These are phyloP conservation scores for Schoenoplectus tabernaemontani DNA, from an alignment of 202 grass and related monocot species.

Conservation along the genomic window DNA sequence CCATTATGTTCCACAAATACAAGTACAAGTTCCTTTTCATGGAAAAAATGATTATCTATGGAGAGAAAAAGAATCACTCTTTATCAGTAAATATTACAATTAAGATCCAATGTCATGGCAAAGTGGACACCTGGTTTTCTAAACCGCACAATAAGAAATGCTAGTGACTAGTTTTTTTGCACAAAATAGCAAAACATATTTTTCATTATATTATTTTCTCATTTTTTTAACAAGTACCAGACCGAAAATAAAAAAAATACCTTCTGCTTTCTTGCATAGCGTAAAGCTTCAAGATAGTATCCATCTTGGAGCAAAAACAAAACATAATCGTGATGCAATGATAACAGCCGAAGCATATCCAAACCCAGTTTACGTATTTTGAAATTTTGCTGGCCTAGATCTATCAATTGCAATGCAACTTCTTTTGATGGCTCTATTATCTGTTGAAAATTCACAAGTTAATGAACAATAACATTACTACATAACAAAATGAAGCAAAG, in stretches of 20 bases:
- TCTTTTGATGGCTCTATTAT: conserved; percentile 91
- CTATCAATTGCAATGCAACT: conserved; percentile 75
- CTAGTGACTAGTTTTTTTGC: background rate
- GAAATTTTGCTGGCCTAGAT: conserved; percentile 43
- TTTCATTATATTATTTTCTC: background rate
- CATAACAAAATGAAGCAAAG: background rate
- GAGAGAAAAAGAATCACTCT: background rate
- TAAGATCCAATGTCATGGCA: background rate
- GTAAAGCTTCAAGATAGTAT: conserved; percentile 73
- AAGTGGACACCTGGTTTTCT: no score
- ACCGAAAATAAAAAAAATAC: conserved; percentile 33
- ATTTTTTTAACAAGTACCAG: no score
- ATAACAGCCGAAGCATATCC: conserved; percentile 77
- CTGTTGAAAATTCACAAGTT: conserved; percentile 29
- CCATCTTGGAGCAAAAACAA: conserved; percentile 59
- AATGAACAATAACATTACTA: conserved; percentile 3
- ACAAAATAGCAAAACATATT: background rate
- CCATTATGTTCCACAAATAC: no score
- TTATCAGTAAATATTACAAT: no score
- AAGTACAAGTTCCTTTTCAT: background rate
- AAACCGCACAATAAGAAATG: background rate
- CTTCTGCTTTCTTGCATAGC: conserved; percentile 86
- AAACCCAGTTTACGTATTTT: conserved; percentile 58
- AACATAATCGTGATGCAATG: conserved; percentile 81
- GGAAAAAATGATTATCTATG: background rate